A percentile compares a stretch with the other conserved stretches of the same genome.
phyloP scores from a whole-genome alignment of 2,329 filamentous ascomycete genomes.

The Alternaria tenuissima region DNA sequence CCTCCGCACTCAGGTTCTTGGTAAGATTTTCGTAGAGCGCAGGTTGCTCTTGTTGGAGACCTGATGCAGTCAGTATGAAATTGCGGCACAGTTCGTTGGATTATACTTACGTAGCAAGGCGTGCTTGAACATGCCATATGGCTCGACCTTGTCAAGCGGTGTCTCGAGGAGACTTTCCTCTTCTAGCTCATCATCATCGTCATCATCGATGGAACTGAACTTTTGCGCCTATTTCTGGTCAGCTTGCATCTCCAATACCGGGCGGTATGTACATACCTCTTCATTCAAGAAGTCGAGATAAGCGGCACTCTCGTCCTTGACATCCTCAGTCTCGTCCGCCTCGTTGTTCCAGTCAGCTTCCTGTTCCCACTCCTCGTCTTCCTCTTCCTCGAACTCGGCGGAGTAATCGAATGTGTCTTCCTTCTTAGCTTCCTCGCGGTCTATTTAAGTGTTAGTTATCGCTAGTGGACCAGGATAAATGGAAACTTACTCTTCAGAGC shows the following conservation, averaged over 20 bases:
- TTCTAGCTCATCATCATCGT: constrained; percentile 89
- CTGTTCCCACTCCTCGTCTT: constrained; percentile 82
- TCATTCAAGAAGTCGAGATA: constrained; percentile 97
- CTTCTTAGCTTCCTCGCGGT: constrained; percentile 89
- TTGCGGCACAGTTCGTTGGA: background rate
- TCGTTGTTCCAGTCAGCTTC: constrained; percentile 74
- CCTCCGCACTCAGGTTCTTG: constrained; percentile 78
- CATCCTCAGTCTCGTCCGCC: constrained; percentile 70
- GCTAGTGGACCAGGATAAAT: constrained; percentile 14
- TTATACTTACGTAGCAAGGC: constrained; percentile 78
- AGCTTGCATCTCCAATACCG: constrained; percentile 28
- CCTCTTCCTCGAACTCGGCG: constrained; percentile 77
- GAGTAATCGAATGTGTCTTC: constrained; percentile 80
- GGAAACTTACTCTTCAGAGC: constrained; percentile 78
- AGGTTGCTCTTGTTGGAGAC: constrained; percentile 88
- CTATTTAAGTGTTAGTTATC: constrained; percentile 53
- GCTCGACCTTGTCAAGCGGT: constrained; percentile 92
- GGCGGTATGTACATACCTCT: constrained; percentile 65
- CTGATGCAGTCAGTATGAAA: constrained; percentile 59
- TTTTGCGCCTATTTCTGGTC: constrained; percentile 72
- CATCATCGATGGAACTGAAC: constrained; percentile 73
- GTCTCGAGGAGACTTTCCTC: constrained; percentile 93
- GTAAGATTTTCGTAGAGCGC: constrained; percentile 85
- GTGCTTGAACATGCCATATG: constrained; percentile 86
- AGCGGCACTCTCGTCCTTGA: constrained; percentile 88